Base-by-base conservation (phyloP, 345 rosid species). In the Ceriops zippeliana region DNA sequence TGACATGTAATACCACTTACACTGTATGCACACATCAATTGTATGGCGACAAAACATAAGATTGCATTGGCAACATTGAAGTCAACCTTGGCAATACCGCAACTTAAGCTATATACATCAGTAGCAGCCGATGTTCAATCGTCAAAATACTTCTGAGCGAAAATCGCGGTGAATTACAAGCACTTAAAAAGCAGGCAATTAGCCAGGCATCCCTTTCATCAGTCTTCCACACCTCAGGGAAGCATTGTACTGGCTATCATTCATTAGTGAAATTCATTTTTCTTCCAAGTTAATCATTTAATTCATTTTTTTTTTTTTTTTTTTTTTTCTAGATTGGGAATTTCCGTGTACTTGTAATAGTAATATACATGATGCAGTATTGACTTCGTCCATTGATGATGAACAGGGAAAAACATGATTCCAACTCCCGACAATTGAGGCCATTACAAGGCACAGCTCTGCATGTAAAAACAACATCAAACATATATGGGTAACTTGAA, bases 391-490 rank as follows among this genome's bases (percentile, higher is more conserved):
- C 61, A 38, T 10, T 38, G 46, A 38, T 38, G 46, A 38, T 2
- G 15, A 38, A 38, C 15, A 11, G 46, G 46, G 4, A 38, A 38
- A 38, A 38, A 10, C 46, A 11, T 10, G 2, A 42, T 65, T 66
- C 7, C 71, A 28, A 54, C 56, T 52, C 66, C 71, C 62, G 7
- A 20, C 20, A 35, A 66, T 51, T 5, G 9, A 58, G 54, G 60
- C 42, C 35, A 8, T 31, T 65, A 65, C 70, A 66, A 37, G 13
- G 51, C 49, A 54, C 61, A 53, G 66, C 21, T 32, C 76, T 66
- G 54, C 60, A 66, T 59, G 60, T 32, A 38, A 38, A 38, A 19
- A 22, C 52, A 65, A 6, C 27, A 70, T 16, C 62, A 11, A 53
- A 30, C 21, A 24, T 52, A 3, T 46, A 4, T 9, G 15, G 37